Percentiles rank a stretch among this genome's conserved stretches.
phyloP scores from a whole-genome alignment of 1,284 basidiomycete genomes.

The Fistulina hepatica region DNA sequence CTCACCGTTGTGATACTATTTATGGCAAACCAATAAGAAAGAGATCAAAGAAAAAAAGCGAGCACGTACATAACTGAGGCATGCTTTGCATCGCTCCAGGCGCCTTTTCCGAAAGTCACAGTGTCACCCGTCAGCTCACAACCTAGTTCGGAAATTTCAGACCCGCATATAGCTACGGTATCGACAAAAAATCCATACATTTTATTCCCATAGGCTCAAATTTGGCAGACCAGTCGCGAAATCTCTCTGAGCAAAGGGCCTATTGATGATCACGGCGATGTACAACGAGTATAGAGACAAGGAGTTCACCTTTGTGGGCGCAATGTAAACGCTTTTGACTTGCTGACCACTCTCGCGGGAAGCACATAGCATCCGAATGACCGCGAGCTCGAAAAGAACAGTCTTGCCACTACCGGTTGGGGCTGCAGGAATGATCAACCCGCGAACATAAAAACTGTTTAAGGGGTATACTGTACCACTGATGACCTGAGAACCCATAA shows the following conservation, averaged over 20 bases:
- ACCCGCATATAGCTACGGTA: constrained; percentile 3
- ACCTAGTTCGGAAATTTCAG: constrained; percentile 32
- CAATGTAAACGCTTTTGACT: constrained; percentile 81
- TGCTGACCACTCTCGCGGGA: constrained; percentile 26
- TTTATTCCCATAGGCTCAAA: constrained; percentile 65
- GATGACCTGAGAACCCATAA: constrained; percentile 44
- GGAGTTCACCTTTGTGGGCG: constrained; percentile 73
- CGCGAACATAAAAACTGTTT: neutral
- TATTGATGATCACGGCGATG: constrained; percentile 20
- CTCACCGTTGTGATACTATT: constrained; percentile 64
- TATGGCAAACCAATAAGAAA: constrained; percentile 5
- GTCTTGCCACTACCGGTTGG: constrained; percentile 93
- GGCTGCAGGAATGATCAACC: constrained; percentile 35
- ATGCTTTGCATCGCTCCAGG: constrained; percentile 62
- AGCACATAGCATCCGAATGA: constrained; percentile 64
- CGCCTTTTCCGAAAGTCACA: constrained; percentile 43
- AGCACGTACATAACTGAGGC: constrained; percentile 62
- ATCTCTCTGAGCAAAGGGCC: constrained; percentile 84
- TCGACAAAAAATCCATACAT: constrained; percentile 34
- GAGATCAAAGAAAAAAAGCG: constrained; percentile 1
- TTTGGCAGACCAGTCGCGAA: constrained; percentile 76
- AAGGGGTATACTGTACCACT: constrained; percentile 39
- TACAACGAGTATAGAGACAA: neutral
- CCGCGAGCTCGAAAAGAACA: constrained; percentile 84
- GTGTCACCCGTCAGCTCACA: constrained; percentile 91